Percentiles rank a stretch among this genome's conserved stretches.
These are phyloP conservation scores for Colletotrichum noveboracense DNA, from an alignment of 2,329 filamentous ascomycete species.

Conservation along the genomic window DNA sequence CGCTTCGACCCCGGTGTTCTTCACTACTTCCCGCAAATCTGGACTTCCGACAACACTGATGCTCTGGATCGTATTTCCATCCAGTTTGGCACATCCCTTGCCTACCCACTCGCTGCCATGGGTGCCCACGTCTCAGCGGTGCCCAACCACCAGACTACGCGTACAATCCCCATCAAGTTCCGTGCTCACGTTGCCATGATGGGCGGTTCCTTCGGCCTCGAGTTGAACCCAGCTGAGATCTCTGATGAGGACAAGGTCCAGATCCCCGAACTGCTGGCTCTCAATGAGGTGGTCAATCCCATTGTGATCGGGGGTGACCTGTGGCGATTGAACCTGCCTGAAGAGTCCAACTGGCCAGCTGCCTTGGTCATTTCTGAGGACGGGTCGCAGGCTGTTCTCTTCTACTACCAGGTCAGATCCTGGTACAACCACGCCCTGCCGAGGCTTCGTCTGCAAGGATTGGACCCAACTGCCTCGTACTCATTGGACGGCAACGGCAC, in stretches of 20 bases:
- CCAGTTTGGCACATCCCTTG: conserved; percentile 67
- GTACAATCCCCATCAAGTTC: conserved; percentile 62
- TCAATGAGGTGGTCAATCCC: conserved; percentile 63
- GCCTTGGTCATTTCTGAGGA: conserved; percentile 63
- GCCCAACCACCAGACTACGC: conserved; percentile 62
- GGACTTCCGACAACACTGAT: conserved; percentile 71
- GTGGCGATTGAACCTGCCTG: conserved; percentile 63
- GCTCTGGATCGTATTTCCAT: conserved; percentile 65
- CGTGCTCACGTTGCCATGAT: conserved; percentile 72
- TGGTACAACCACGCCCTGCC: conserved; percentile 59
- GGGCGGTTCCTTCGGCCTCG: conserved; percentile 71
- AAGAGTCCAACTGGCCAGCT: conserved; percentile 66
- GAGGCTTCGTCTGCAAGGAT: conserved; percentile 57
- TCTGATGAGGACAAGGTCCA: conserved; percentile 53
- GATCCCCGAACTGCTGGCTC: conserved; percentile 58
- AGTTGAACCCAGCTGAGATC: conserved; percentile 62
- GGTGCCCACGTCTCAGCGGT: conserved; percentile 68
- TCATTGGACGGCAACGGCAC: conserved; percentile 50
- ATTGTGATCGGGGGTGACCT: conserved; percentile 63
- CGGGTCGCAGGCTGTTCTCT: conserved; percentile 54
- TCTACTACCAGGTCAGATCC: conserved; percentile 64
- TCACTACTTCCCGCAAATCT: conserved; percentile 69
- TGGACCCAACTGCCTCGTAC: conserved; percentile 61
- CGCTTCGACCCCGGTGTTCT: conserved; percentile 68
- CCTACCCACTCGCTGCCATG: conserved; percentile 68